These are phyloP conservation scores for Neurospora sp. DNA, from an alignment of 2,329 filamentous ascomycete species.

Conservation along the genomic window DNA sequence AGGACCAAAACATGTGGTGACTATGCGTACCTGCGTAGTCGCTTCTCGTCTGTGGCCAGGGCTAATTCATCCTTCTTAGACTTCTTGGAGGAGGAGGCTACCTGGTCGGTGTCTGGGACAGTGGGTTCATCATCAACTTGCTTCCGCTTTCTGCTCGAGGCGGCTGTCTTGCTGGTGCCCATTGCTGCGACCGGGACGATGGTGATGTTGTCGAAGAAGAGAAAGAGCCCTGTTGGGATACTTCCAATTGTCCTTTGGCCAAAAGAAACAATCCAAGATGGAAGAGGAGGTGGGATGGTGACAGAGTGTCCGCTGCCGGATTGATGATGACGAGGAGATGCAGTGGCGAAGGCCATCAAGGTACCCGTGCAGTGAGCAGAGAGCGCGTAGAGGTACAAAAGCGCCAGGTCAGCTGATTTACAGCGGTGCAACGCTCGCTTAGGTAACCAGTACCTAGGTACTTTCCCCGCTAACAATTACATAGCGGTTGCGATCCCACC, in stretches of 20 bases:
- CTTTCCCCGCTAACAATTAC: background rate
- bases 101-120: background rate
- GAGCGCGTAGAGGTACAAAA: background rate
- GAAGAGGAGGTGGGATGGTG: background rate
- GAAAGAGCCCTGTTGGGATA: background rate
- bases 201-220: background rate
- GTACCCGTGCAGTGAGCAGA: background rate
- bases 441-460: background rate
- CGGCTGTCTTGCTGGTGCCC: background rate
- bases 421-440: background rate
- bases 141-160: conserved; percentile 6
- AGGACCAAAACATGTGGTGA: background rate
- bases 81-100: conserved; percentile 7
- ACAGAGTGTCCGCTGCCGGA: background rate
- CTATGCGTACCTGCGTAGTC: conserved; percentile 20
- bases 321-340: background rate
- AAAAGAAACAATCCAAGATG: background rate
- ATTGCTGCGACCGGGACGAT: background rate
- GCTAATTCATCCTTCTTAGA: background rate
- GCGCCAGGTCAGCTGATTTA: background rate
- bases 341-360: background rate
- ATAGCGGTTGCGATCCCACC: background rate
- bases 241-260: background rate
- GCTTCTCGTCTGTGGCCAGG: conserved; percentile 22
- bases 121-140: background rate